Conservation (phyloP, 805 yeast genomes). For the Kodamaea restingae region DNA sequence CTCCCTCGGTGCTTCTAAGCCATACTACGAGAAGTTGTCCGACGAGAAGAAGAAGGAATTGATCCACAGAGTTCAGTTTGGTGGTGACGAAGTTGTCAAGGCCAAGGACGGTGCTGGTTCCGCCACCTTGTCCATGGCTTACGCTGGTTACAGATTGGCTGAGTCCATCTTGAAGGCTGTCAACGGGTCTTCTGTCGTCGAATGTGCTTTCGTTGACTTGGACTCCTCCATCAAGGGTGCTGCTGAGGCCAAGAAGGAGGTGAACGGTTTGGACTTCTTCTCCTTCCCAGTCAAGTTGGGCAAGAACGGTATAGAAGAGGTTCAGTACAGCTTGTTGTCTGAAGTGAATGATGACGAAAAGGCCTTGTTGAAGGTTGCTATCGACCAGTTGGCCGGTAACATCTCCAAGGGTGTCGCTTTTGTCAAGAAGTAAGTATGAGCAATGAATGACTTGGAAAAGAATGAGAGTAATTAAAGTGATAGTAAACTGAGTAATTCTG, state of each 20-base stretch:
- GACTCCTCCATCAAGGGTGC: constrained; percentile 51
- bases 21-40: constrained; percentile 33
- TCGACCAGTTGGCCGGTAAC: constrained; percentile 50
- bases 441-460: too few species aligned
- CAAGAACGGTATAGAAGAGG: constrained; percentile 50
- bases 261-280: constrained; percentile 46
- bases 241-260: constrained; percentile 45
- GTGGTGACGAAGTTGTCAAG: constrained; percentile 95
- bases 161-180: constrained; percentile 42
- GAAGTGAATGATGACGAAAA: constrained; percentile 49
- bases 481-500: too few species aligned
- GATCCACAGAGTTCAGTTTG: constrained; percentile 47
- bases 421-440: constrained; percentile 20
- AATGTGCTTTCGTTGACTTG: constrained; percentile 51
- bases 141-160: constrained; percentile 82
- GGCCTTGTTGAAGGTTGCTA: constrained; percentile 50
- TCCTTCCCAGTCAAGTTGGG: constrained; percentile 61
- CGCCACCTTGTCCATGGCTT: constrained; percentile 95
- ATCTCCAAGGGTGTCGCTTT: constrained; percentile 58
- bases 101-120: constrained; percentile 95
- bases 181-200: constrained; percentile 28
- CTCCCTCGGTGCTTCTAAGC: constrained; percentile 40
- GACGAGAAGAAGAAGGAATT: constrained; percentile 33
- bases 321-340: constrained; percentile 51
- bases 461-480: too few species aligned